Percentiles rank a stretch among this genome's conserved stretches.
Evolutionary conservation across 208 protist genomes (phyloP).

Genomic region (Trypanosoma platydactyli): DNA sequence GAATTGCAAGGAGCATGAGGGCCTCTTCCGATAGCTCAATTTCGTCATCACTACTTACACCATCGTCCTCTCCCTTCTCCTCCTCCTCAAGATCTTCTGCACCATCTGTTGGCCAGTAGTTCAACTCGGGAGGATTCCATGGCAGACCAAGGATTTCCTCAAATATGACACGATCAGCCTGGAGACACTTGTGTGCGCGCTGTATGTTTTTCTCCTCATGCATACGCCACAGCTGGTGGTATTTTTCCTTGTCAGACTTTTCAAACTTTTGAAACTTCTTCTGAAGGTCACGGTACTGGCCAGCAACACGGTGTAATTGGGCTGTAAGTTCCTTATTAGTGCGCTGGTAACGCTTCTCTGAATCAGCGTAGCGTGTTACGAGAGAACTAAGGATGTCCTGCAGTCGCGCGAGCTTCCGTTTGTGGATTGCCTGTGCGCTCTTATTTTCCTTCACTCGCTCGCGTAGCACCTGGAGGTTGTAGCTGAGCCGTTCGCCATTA

Average conservation of each 20-base stretch:
- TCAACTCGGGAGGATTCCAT: slow-evolving; percentile 82
- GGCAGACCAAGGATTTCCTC: slow-evolving; percentile 93
- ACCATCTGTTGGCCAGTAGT: slow-evolving; percentile 79
- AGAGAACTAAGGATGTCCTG: slow-evolving; percentile 89
- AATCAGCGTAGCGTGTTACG: slow-evolving; percentile 89
- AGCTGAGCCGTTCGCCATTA: slow-evolving; percentile 95
- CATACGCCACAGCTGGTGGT: slow-evolving; percentile 94
- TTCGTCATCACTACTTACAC: slow-evolving; percentile 41
- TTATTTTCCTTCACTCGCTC: slow-evolving; percentile 96
- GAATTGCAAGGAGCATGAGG: slow-evolving; percentile 81
- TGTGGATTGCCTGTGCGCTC: slow-evolving; percentile 91
- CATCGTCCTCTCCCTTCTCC: slow-evolving; percentile 50
- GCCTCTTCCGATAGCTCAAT: slow-evolving; percentile 77
- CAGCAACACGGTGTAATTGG: slow-evolving; percentile 91
- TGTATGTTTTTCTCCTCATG: slow-evolving; percentile 92
- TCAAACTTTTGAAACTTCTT: slow-evolving; percentile 94
- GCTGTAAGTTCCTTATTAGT: slow-evolving; percentile 94
- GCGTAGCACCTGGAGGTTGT: slow-evolving; percentile 95
- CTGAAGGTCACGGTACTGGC: slow-evolving; percentile 96
- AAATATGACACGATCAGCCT: slow-evolving; percentile 95
- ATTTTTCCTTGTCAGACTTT: slow-evolving; percentile 92
- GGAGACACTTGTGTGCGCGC: slow-evolving; percentile 84
- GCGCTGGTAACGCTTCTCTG: slow-evolving; percentile 89
- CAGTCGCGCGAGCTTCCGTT: slow-evolving; percentile 87
- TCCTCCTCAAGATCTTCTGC: slow-evolving; percentile 40